Evolutionary conservation across 2,329 filamentous ascomycete species (phyloP).

Genomic region (Harringtonia aguacate): DNA sequence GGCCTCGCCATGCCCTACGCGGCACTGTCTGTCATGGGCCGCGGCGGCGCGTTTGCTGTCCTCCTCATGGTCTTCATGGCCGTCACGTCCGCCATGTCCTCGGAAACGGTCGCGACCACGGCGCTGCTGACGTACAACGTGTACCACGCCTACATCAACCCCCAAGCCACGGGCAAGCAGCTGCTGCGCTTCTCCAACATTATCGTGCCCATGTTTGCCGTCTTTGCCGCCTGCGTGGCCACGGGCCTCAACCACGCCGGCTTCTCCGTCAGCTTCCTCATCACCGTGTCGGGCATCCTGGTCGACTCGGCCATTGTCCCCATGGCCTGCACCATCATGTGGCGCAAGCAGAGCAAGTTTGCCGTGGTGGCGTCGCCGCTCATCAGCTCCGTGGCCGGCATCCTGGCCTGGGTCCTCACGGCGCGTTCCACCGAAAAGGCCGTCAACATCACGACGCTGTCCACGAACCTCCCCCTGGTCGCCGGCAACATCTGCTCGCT

Average conservation of each 20-base stretch:
- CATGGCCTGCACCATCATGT: constrained; percentile 68
- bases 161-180: constrained; percentile 58
- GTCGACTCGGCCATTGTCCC: constrained; percentile 78
- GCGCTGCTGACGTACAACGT: constrained; percentile 83
- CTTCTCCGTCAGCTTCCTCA: constrained; percentile 68
- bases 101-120: constrained; percentile 76
- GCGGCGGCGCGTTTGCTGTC: constrained; percentile 58
- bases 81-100: constrained; percentile 69
- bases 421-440: constrained; percentile 60
- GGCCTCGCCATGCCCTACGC: constrained; percentile 64
- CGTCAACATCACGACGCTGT: constrained; percentile 55
- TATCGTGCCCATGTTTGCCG: constrained; percentile 57
- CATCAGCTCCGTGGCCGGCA: constrained; percentile 54
- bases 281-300: constrained; percentile 77
- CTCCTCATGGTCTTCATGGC: constrained; percentile 67
- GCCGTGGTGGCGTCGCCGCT: constrained; percentile 57
- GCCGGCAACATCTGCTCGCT: constrained; percentile 75
- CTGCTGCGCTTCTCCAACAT: constrained; percentile 72
- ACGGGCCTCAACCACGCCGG: constrained; percentile 63
- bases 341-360: constrained; percentile 66
- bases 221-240: constrained; percentile 67
- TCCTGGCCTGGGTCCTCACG: constrained; percentile 70
- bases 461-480: constrained; percentile 77
- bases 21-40: constrained; percentile 57
- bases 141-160: constrained; percentile 79